These are phyloP conservation scores for Chloropicon primus DNA, from an alignment of 139 green algal genomes.

Conservation along the genomic window DNA sequence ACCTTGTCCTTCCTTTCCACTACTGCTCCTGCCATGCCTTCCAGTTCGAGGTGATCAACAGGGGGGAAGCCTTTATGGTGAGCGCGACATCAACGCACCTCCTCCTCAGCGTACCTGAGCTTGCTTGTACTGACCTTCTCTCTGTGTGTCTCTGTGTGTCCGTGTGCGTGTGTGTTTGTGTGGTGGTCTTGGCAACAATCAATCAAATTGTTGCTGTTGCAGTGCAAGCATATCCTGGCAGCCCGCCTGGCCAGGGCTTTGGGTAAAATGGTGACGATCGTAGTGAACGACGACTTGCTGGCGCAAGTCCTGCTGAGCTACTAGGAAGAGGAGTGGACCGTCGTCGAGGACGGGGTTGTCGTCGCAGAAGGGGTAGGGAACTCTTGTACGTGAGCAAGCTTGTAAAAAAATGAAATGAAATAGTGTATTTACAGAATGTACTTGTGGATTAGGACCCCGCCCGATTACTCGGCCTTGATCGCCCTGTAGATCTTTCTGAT, in stretches of 20 bases:
- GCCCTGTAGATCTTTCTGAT: conserved; percentile 60
- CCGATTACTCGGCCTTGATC: conserved; percentile 50
- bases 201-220: too few relatives aligned
- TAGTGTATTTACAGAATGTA: too few relatives aligned
- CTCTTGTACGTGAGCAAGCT: too few relatives aligned
- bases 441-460: too few relatives aligned
- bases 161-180: too few relatives aligned
- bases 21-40: conserved; percentile 80
- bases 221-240: conserved; percentile 85
- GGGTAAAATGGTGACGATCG: conserved; percentile 2
- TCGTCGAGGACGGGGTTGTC: too few relatives aligned
- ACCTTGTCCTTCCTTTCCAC: conserved; percentile 50
- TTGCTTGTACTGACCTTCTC: too few relatives aligned
- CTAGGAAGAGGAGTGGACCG: not conserved
- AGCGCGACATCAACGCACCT: not conserved
- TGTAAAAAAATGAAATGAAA: not conserved
- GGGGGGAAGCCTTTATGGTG: conserved; percentile 34
- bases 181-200: too few relatives aligned
- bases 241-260: conserved; percentile 36
- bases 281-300: conserved; percentile 24
- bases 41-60: conserved; percentile 54
- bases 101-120: too few relatives aligned
- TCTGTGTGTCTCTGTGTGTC: too few relatives aligned
- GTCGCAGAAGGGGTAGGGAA: too few relatives aligned
- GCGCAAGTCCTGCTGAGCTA: conserved; percentile 26